Evolutionary conservation across 805 yeast genomes (phyloP).

Genomic region (Metschnikowia lunata): DNA sequence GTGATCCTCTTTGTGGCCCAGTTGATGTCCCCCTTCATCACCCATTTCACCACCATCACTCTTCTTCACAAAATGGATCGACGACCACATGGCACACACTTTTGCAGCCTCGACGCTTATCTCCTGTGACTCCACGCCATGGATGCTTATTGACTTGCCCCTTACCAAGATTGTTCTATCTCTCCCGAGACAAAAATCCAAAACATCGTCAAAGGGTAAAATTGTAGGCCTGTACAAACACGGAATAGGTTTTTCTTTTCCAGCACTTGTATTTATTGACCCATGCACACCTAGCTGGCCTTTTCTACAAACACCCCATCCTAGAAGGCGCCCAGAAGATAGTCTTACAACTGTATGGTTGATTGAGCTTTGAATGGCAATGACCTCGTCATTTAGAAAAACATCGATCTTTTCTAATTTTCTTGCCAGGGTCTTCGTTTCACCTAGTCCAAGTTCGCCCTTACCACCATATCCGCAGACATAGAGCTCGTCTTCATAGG

Average conservation of each 20-base stretch:
- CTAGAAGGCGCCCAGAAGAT: conserved; percentile 43
- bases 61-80: conserved; percentile 44
- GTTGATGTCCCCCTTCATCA: too few relatives aligned
- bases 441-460: conserved; percentile 68
- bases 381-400: conserved; percentile 6
- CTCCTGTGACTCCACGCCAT: conserved; percentile 17
- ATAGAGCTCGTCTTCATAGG: conserved; percentile 36
- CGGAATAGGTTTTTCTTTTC: conserved; percentile 13
- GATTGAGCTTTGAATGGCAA: conserved; percentile 35
- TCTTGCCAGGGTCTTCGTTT: conserved; percentile 2
- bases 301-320: conserved; percentile 68
- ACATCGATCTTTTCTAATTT: conserved; percentile 1
- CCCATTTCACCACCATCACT: not conserved
- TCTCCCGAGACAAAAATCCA: conserved; percentile 44
- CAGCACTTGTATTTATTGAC: not conserved
- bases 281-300: conserved; percentile 44
- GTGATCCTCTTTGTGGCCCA: too few relatives aligned
- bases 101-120: conserved; percentile 11
- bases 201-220: conserved; percentile 14
- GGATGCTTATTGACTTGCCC: conserved; percentile 16
- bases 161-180: conserved; percentile 47
- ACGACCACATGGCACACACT: conserved; percentile 71
- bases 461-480: conserved; percentile 60
- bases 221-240: conserved; percentile 23
- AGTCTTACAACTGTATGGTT: conserved; percentile 41